A percentile compares a stretch with the other conserved stretches of the same genome.
Conservation (phyloP, 2,329 filamentous ascomycete genomes). For the Dactylellina parvicollis region DNA sequence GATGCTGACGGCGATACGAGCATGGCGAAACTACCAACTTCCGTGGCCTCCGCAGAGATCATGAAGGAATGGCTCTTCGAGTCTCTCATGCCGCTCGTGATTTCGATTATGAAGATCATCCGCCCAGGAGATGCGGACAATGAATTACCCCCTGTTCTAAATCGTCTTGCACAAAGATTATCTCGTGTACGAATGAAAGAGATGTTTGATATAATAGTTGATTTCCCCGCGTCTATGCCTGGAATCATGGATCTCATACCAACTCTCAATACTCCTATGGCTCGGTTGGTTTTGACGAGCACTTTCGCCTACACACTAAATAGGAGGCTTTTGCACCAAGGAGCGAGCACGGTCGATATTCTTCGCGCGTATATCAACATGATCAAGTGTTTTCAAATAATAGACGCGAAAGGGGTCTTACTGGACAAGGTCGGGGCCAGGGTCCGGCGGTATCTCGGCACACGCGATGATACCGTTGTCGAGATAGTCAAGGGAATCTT, state of each 20-base stretch:
- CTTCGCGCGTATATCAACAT: conserved; percentile 75
- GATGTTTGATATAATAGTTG: conserved; percentile 80
- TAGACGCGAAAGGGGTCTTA: conserved; percentile 73
- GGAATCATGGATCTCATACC: conserved; percentile 72
- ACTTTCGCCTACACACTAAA: conserved; percentile 74
- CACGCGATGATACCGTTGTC: conserved; percentile 73
- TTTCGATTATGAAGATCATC: conserved; percentile 47
- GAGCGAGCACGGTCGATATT: conserved; percentile 73
- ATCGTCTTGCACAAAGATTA: conserved; percentile 64
- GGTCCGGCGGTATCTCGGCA: conserved; percentile 71
- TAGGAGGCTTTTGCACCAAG: conserved; percentile 75
- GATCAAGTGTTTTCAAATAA: conserved; percentile 71
- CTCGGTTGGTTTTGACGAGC: conserved; percentile 71
- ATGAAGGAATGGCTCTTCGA: conserved; percentile 51
- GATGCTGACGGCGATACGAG: conserved; percentile 50
- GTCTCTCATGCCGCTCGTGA: conserved; percentile 39
- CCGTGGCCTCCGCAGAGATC: conserved; percentile 48
- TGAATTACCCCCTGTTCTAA: conserved; percentile 34
- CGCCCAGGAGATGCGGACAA: conserved; percentile 36
- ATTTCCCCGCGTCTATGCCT: conserved; percentile 76
- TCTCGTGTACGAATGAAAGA: conserved; percentile 75
- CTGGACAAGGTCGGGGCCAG: conserved; percentile 74
- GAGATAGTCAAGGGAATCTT: conserved; percentile 73
- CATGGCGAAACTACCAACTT: conserved; percentile 48
- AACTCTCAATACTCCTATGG: conserved; percentile 61